Evolutionary conservation across 148 eudicot species (phyloP), one percentile per base, ranked within the genome.

Genomic region (Beta vulgaris): DNA sequence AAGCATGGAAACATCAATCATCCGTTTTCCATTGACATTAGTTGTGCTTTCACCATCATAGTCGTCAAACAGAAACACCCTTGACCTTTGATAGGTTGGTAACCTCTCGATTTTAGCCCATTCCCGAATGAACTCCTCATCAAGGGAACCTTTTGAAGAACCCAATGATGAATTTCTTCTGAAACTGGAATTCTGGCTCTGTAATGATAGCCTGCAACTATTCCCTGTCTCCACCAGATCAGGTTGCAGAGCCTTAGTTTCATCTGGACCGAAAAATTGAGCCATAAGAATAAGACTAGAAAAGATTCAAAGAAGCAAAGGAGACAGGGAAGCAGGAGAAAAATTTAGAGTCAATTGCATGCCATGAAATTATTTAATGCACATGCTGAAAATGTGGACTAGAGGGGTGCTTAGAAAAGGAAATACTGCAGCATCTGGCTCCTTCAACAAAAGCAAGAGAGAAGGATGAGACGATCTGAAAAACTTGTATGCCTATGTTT

Each of bases 101-200:
- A 89, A 80, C 80, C 98, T 84, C 69, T 91, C 87, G 39, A 93
- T 76, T 70, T 76, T 84, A 63, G 84, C 87, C 98, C 96, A 91
- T 57, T 85, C 75, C 28, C 80, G 72, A 37, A 74, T 29, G 66
- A n/a, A 21, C 34, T 88, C 91, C 43, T 84, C 84, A 71, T 89
- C 87, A n/a, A 55, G 69, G 54, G 81, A 76, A 53, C 79, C 81
- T 39, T 63, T 76, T 31, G 74, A 69, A 77, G 86, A 79, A 70
- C 68, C 79, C 25, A 73, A 65, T 72, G 68, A 72, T 26, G 82
- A 79, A 80, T 53, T 79, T 72, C 76, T 72, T 71, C 80, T 76
- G 42, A 78, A 79, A 85, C 91, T 84, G 63, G 86, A 77, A 25
- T 77, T 71, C 2, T 40, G 79, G 51, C 63, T 65, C 62, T 71